Percentiles rank a stretch among this genome's conserved stretches.
phyloP scores from a whole-genome alignment of 352 stramenopile genomes.

The Globisporangium paddicum region DNA sequence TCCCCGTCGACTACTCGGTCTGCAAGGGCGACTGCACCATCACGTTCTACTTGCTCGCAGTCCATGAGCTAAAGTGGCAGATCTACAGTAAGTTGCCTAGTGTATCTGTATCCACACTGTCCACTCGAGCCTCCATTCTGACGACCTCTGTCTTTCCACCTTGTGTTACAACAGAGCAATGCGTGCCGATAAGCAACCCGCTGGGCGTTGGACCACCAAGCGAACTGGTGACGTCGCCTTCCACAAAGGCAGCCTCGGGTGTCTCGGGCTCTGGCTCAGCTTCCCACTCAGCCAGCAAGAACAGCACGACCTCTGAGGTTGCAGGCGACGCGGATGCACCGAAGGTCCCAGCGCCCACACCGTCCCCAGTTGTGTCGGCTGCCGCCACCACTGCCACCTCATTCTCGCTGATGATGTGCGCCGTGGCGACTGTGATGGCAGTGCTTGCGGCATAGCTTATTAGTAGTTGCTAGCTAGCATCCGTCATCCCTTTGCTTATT shows the following conservation, averaged over 20 bases:
- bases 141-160: too few species aligned
- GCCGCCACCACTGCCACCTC: background rate
- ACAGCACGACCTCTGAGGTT: too few species aligned
- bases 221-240: background rate
- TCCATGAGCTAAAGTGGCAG: constrained; percentile 48
- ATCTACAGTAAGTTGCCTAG: constrained; percentile 33
- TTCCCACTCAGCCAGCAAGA: background rate
- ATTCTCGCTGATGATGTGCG: background rate
- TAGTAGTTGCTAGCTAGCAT: too few species aligned
- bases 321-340: background rate
- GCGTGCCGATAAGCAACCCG: constrained; percentile 23
- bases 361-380: background rate
- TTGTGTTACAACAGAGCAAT: constrained; percentile 33
- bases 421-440: background rate
- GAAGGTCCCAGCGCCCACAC: background rate
- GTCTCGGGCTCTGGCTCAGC: background rate
- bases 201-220: background rate
- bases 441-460: background rate
- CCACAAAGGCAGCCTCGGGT: background rate
- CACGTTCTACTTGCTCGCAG: constrained; percentile 53
- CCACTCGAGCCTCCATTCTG: too few species aligned
- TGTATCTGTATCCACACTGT: too few species aligned
- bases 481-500: too few species aligned
- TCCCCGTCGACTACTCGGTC: constrained; percentile 43
- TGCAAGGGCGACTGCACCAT: constrained; percentile 45